These are phyloP conservation scores for Fraxinus baroniana DNA, from an alignment of 305 asterid species.

Conservation along the genomic window DNA sequence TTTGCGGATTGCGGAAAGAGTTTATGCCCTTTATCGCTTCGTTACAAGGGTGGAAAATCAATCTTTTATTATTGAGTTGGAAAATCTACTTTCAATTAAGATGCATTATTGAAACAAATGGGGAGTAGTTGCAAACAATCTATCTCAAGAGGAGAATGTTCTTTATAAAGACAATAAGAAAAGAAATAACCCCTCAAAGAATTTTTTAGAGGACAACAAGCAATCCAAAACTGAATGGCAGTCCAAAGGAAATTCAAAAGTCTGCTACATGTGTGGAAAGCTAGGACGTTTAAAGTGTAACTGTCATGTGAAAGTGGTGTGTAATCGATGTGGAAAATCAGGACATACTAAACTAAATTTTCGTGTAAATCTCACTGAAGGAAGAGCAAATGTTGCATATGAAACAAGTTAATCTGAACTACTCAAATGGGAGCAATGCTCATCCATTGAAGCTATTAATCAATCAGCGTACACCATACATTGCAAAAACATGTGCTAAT, in stretches of 20 bases:
- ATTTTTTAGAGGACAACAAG: neutral
- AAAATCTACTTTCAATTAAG: constrained; percentile 1
- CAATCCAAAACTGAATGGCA: neutral
- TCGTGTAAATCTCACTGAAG: neutral
- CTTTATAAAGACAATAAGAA: neutral
- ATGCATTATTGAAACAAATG: neutral
- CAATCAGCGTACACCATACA: too few relatives aligned
- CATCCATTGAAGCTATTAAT: neutral
- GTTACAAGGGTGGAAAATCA: neutral
- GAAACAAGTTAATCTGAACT: neutral
- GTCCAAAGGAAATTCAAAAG: neutral
- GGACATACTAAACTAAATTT: neutral
- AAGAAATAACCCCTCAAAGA: neutral
- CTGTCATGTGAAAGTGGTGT: neutral
- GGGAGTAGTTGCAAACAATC: neutral
- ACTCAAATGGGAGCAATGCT: neutral
- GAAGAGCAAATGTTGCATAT: neutral
- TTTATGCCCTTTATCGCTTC: neutral
- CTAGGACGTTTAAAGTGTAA: neutral
- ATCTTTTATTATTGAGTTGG: neutral
- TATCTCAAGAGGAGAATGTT: neutral
- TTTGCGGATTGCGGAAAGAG: neutral
- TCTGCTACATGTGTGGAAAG: neutral
- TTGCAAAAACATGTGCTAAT: too few relatives aligned
- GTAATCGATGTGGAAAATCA: too few relatives aligned